phyloP scores from a whole-genome alignment of 192 early-diverging fungal species.

The Lobosporangium transversale region DNA sequence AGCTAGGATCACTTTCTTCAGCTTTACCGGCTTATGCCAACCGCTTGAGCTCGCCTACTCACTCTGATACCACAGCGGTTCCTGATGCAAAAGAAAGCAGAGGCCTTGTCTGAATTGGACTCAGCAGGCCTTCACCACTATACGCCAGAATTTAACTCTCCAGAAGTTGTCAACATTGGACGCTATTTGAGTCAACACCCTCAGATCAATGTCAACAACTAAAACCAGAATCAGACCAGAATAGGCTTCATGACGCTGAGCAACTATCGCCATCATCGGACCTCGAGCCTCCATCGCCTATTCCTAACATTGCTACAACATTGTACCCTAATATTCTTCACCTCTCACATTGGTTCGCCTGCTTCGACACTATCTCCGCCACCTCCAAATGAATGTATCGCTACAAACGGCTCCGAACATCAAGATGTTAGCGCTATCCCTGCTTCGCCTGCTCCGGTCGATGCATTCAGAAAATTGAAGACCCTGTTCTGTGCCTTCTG shows the following conservation, averaged over 20 bases:
- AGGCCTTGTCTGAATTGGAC: conserved; percentile 10
- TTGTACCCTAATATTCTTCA: conserved; percentile 19
- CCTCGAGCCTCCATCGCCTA: conserved; percentile 14
- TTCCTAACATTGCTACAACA: background rate
- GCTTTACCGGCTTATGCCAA: too few relatives aligned
- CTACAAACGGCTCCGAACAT: too few relatives aligned
- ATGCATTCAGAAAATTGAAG: too few relatives aligned
- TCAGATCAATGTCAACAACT: background rate
- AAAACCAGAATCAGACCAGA: background rate
- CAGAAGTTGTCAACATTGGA: conserved; percentile 9
- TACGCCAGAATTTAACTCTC: conserved; percentile 22
- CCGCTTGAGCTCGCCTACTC: too few relatives aligned
- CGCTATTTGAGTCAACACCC: conserved; percentile 5
- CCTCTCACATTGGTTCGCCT: conserved; percentile 1
- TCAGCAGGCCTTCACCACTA: background rate
- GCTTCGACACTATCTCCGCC: background rate
- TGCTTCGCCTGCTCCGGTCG: too few relatives aligned
- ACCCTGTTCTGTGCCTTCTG: too few relatives aligned
- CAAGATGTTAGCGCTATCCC: too few relatives aligned
- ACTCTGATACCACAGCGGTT: conserved; percentile 13
- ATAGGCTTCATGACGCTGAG: background rate
- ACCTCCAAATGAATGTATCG: too few relatives aligned
- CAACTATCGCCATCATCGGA: conserved; percentile 1
- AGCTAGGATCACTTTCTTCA: too few relatives aligned
- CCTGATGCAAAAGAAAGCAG: conserved; percentile 30